Conservation (phyloP, 257 asterid genomes). For the Voacanga thouarsii region DNA sequence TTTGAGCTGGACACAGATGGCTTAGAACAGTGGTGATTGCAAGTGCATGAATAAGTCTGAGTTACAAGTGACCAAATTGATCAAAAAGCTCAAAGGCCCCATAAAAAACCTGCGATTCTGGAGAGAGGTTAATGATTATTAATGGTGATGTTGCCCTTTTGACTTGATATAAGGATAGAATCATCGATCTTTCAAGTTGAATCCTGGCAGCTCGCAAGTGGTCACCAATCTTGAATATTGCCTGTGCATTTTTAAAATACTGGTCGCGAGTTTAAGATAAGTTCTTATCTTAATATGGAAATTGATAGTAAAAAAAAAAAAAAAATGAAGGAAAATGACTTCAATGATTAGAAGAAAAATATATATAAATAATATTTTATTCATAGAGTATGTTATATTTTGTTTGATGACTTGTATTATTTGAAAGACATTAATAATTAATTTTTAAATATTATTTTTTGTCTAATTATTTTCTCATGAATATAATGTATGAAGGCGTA, state of each 20-base stretch:
- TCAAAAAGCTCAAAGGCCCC: not conserved
- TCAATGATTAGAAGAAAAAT: no score
- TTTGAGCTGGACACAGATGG: constrained; percentile 7
- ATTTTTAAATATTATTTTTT: no score
- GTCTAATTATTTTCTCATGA: no score
- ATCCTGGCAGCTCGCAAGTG: not conserved
- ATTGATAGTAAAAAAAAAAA: no score
- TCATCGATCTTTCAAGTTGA: not conserved
- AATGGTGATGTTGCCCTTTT: not conserved
- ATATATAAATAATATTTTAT: no score
- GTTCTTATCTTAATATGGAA: no score
- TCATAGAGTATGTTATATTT: no score
- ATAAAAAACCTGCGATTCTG: not conserved
- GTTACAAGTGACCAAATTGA: not conserved
- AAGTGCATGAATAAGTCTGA: not conserved
- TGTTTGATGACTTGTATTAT: no score
- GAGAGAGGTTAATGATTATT: not conserved
- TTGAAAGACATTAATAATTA: no score
- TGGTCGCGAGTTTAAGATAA: not conserved
- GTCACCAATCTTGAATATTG: not conserved
- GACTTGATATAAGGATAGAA: not conserved
- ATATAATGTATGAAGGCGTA: no score
- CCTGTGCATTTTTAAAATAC: not conserved
- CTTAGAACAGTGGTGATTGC: not conserved
- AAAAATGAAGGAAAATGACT: no score